A percentile compares a stretch with the other conserved stretches of the same genome.
Conservation (phyloP, 2,329 filamentous ascomycete species). For the Aphanocladium album region DNA sequence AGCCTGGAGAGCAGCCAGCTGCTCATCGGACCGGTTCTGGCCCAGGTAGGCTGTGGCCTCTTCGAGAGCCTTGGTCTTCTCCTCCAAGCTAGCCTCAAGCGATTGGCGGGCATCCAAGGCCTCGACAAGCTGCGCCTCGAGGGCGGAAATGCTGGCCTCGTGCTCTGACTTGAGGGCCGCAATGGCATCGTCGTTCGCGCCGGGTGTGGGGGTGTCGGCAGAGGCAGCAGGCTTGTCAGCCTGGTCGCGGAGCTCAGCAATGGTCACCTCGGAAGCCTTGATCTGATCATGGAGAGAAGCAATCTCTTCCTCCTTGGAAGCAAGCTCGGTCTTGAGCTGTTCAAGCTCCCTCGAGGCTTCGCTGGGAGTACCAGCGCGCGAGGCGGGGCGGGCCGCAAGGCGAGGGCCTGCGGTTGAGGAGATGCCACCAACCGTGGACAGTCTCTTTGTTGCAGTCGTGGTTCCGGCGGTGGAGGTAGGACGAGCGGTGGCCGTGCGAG, state of each 20-base stretch:
- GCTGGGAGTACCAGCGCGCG: slow-evolving; percentile 34
- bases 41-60: slow-evolving; percentile 41
- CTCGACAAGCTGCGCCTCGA: slow-evolving; percentile 44
- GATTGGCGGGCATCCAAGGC: slow-evolving; percentile 45
- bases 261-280: slow-evolving; percentile 49
- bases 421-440: slow-evolving; percentile 45
- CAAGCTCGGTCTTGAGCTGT: slow-evolving; percentile 55
- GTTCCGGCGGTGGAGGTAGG: slow-evolving; percentile 35
- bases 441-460: slow-evolving; percentile 49
- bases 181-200: slow-evolving; percentile 33
- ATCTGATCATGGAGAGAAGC: slow-evolving; percentile 53
- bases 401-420: slow-evolving; percentile 27
- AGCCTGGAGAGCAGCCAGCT: slow-evolving; percentile 46
- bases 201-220: slow-evolving; percentile 37
- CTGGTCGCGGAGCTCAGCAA: slow-evolving; percentile 49
- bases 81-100: slow-evolving; percentile 42
- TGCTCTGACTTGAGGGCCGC: slow-evolving; percentile 47
- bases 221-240: slow-evolving; percentile 35
- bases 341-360: slow-evolving; percentile 51
- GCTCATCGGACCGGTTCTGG: slow-evolving; percentile 43
- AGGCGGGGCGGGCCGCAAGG: slow-evolving; percentile 35
- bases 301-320: slow-evolving; percentile 53
- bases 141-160: slow-evolving; percentile 40
- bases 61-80: slow-evolving; percentile 36
- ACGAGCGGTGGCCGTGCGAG: slow-evolving; percentile 32